Evolutionary conservation across 768 basidiomycete species (phyloP).

Genomic region (Rhodotorula sphaerocarpa): DNA sequence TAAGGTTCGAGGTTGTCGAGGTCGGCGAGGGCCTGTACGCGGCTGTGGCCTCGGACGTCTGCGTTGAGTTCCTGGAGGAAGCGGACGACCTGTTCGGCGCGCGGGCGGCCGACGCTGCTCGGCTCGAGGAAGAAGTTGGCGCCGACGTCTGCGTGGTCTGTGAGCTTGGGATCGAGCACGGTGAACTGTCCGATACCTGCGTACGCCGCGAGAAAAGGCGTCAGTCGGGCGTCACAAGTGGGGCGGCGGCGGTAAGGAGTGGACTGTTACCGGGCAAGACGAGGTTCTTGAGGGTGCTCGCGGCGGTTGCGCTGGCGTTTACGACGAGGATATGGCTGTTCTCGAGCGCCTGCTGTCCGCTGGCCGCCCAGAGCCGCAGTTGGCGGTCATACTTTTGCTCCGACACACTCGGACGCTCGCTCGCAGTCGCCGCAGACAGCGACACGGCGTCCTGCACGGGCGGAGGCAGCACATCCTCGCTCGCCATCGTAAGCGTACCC

Average conservation of each 20-base stretch:
- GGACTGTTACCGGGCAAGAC: slow-evolving; percentile 65
- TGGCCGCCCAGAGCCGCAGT: slow-evolving; percentile 84
- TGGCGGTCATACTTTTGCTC: slow-evolving; percentile 91
- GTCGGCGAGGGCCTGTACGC: slow-evolving; percentile 41
- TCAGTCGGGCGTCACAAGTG: not conserved
- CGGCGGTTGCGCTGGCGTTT: slow-evolving; percentile 70
- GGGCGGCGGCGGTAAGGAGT: not conserved
- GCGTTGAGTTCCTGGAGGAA: slow-evolving; percentile 80
- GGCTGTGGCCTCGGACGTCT: slow-evolving; percentile 62
- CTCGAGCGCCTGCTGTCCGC: slow-evolving; percentile 83
- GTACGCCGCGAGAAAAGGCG: not conserved
- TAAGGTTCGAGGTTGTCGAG: slow-evolving; percentile 50
- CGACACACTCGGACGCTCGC: slow-evolving; percentile 47
- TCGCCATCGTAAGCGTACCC: not conserved
- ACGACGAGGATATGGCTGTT: slow-evolving; percentile 71
- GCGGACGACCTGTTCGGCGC: slow-evolving; percentile 69
- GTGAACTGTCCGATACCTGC: slow-evolving; percentile 83
- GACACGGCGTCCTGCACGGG: slow-evolving; percentile 21
- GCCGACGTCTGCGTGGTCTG: slow-evolving; percentile 69
- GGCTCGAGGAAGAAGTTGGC: slow-evolving; percentile 92
- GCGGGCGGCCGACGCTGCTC: slow-evolving; percentile 66
- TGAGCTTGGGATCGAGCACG: slow-evolving; percentile 60
- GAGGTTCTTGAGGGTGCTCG: slow-evolving; percentile 88
- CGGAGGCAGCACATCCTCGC: slow-evolving; percentile 4
- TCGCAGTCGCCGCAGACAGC: not conserved